Evolutionary conservation across 345 rosid species (phyloP), one percentile per base, ranked within the genome.

Genomic region (Kandelia obovata): DNA sequence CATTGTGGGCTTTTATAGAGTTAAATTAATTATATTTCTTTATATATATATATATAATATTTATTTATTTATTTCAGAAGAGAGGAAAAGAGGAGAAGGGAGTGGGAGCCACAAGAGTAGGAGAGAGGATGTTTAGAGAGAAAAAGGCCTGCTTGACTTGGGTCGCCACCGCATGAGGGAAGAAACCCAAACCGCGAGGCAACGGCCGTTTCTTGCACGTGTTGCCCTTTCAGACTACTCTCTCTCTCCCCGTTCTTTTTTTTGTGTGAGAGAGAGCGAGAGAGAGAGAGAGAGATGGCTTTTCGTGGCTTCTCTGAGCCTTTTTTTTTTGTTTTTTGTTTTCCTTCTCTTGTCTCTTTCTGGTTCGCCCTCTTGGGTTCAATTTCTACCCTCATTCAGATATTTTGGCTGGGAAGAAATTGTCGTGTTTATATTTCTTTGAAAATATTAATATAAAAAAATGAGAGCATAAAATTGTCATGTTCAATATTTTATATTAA

Each of bases 161-260:
- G 19, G 30, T 60, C 64, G 65, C 37, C 37, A 69, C 47, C 68
- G 30, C 28, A 23, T 0, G n/a, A 15, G 39, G 23, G 27, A 58
- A 26, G 58, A 57, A 71, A 46, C 64, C 21, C 59, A 64, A 71
- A 71, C 70, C 65, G 64, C 75, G 65, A 59, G 69, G 70, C 25
- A 31, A 65, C 59, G 49, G 58, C 75, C 65, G 30, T 57, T 65
- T 58, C 34, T 43, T 58, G 70, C 75, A 72, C 75, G 75, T 72
- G 75, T 72, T 72, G 26, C 6, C 46, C 27, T 35, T 51, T 35
- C 39, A 53, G 62, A 23, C 55, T 9, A 17, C 51, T 52, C 23
- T 31, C 23, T 21, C 28, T 23, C 25, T 67, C 37, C 20, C 23
- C 15, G n/a, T 27, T 20, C 26, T 1, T 6, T 25, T 2, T 7